A percentile compares a stretch with the other conserved stretches of the same genome.
Evolutionary conservation across 345 rosid species (phyloP).

Genomic region (Odontarrhena argentea): DNA sequence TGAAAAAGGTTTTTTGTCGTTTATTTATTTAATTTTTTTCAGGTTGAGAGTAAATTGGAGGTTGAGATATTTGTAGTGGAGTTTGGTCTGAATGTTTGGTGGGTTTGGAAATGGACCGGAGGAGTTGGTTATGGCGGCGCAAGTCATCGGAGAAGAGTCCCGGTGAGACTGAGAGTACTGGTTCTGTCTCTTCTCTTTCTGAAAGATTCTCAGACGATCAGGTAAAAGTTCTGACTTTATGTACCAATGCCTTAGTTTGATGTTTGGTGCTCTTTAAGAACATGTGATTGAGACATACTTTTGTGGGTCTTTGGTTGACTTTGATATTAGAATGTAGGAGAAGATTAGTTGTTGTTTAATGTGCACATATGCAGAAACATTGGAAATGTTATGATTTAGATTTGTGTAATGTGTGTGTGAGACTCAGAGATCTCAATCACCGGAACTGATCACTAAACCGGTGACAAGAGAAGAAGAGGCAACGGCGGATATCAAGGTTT

Average conservation of each 20-base stretch:
- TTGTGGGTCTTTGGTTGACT: not conserved
- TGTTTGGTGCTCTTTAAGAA: no score
- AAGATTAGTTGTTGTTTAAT: not conserved
- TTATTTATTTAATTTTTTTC: not conserved
- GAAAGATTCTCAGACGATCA: constrained; percentile 78
- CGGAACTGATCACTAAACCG: constrained; percentile 58
- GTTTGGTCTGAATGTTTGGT: constrained; percentile 36
- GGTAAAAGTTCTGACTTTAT: constrained; percentile 37
- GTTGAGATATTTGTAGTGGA: constrained; percentile 25
- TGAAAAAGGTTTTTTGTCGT: not conserved
- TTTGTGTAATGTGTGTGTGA: constrained; percentile 22
- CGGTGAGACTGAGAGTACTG: constrained; percentile 66
- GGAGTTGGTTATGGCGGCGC: constrained; percentile 80
- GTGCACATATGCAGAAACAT: not conserved
- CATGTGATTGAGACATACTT: no score
- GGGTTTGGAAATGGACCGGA: constrained; percentile 52
- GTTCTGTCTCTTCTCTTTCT: constrained; percentile 65
- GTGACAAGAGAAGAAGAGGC: constrained; percentile 53
- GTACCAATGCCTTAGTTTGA: constrained; percentile 3
- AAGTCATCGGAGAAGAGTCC: constrained; percentile 73
- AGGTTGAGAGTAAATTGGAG: constrained; percentile 31
- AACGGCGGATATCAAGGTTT: constrained; percentile 50
- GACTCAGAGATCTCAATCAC: constrained; percentile 56
- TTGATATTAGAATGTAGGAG: not conserved
- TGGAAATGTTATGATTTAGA: not conserved